A percentile compares a stretch with the other conserved stretches of the same genome.
Evolutionary conservation across 768 basidiomycete genomes (phyloP).

Genomic region (Cystofilobasidium ferigula): DNA sequence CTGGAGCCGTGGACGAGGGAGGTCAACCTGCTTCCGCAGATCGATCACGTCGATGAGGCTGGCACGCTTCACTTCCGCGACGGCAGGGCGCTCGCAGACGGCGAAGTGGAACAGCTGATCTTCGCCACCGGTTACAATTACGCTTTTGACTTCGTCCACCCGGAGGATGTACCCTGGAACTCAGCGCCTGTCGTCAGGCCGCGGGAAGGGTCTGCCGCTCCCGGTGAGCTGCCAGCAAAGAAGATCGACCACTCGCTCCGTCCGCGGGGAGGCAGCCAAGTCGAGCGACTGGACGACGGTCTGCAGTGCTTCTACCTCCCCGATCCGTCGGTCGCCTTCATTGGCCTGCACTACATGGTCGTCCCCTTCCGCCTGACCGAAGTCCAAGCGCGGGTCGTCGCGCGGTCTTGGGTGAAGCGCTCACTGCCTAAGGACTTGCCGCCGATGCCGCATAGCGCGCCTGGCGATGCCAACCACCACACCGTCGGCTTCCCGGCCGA

Average conservation of each 20-base stretch:
- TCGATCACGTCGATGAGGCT: not conserved
- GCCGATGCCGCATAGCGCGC: not conserved
- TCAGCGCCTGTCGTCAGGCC: not conserved
- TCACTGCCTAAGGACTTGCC: slow-evolving; percentile 8
- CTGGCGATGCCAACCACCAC: not conserved
- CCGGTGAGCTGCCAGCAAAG: not conserved
- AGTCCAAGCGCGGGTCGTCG: slow-evolving; percentile 20
- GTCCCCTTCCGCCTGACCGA: slow-evolving; percentile 21
- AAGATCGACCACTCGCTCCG: not conserved
- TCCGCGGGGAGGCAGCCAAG: slow-evolving; percentile 3
- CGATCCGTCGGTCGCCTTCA: slow-evolving; percentile 15
- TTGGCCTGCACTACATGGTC: slow-evolving; percentile 23
- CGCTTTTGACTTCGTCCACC: slow-evolving; percentile 1
- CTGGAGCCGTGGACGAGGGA: slow-evolving; percentile 11
- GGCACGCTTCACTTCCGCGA: slow-evolving; percentile 10
- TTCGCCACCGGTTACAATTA: slow-evolving; percentile 23
- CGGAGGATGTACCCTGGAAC: slow-evolving; percentile 14
- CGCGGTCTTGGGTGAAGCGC: slow-evolving; percentile 4
- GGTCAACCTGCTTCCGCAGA: not conserved
- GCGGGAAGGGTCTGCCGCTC: not conserved
- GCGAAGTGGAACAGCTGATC: slow-evolving; percentile 1
- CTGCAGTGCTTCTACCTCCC: slow-evolving; percentile 14
- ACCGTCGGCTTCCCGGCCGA: slow-evolving; percentile 14
- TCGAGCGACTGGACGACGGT: slow-evolving; percentile 10
- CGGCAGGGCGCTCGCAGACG: not conserved